Evolutionary conservation across 2,329 filamentous ascomycete species (phyloP).

Genomic region (Trichoderma sp.): DNA sequence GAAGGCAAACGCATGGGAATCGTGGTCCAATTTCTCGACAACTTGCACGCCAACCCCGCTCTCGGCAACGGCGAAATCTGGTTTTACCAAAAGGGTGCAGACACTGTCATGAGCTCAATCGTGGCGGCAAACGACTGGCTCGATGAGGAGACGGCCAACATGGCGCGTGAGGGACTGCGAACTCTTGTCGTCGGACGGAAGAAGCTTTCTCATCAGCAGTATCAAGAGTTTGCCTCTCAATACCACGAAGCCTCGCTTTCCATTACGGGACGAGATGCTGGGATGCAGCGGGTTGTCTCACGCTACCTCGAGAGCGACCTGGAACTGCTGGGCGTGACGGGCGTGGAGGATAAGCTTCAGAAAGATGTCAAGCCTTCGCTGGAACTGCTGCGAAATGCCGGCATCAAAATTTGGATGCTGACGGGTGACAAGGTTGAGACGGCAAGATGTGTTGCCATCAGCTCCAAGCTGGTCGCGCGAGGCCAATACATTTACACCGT

Average conservation of each 20-base stretch:
- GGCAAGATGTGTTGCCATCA: conserved; percentile 91
- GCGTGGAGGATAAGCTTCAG: conserved; percentile 95
- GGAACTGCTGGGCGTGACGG: conserved; percentile 93
- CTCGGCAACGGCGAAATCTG: conserved; percentile 75
- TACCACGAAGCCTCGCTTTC: conserved; percentile 79
- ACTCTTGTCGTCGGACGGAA: conserved; percentile 95
- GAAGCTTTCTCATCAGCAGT: conserved; percentile 73
- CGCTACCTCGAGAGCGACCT: conserved; percentile 83
- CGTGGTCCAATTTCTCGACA: conserved; percentile 78
- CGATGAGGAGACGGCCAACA: conserved; percentile 98
- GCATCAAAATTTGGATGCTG: conserved; percentile 99
- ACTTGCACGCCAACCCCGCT: conserved; percentile 45
- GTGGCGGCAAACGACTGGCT: conserved; percentile 97
- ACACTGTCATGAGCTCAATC: conserved; percentile 96
- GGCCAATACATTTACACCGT: conserved; percentile 97
- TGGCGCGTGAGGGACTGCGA: conserved; percentile 93
- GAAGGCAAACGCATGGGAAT: conserved; percentile 99
- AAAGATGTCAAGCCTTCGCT: conserved; percentile 92
- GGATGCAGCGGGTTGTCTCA: conserved; percentile 76
- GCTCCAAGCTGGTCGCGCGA: conserved; percentile 86
- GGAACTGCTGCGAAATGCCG: conserved; percentile 91
- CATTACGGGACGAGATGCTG: conserved; percentile 74
- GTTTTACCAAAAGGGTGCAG: conserved; percentile 98
- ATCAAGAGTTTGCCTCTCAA: conserved; percentile 71
- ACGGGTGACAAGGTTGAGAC: conserved; percentile 99